Evolutionary conservation across 176 grass and related monocot genomes (phyloP).

Genomic region (Echinochloa phyllopogon): DNA sequence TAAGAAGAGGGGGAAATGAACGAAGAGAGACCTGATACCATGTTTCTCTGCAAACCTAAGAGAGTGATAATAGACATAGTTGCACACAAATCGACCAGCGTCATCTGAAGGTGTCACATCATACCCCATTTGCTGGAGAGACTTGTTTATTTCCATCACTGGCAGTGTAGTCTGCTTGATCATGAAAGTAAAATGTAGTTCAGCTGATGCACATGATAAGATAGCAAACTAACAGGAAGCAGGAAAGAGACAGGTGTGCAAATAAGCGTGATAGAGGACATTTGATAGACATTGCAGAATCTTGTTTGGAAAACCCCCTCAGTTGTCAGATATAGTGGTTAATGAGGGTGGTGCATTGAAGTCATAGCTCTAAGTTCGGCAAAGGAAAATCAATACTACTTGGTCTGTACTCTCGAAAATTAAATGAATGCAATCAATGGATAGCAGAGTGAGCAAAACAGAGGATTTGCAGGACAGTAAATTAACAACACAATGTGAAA

Average conservation of each 20-base stretch:
- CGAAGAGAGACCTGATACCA: slow-evolving; percentile 72
- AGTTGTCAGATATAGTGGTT: neutral
- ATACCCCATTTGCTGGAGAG: slow-evolving; percentile 64
- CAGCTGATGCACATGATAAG: neutral
- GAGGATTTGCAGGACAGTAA: neutral
- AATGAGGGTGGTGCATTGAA: neutral
- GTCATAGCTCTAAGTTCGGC: neutral
- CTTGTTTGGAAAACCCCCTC: neutral
- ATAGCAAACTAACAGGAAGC: neutral
- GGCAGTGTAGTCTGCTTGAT: slow-evolving; percentile 63
- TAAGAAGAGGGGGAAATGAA: slow-evolving; percentile 82
- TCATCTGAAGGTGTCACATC: slow-evolving; percentile 73
- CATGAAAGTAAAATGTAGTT: neutral
- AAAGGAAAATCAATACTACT: neutral
- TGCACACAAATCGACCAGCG: slow-evolving; percentile 84
- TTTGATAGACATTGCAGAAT: neutral
- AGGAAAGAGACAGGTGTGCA: neutral
- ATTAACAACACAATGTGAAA: neutral
- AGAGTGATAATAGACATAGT: slow-evolving; percentile 89
- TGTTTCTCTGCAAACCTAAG: slow-evolving; percentile 73
- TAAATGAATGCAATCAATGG: neutral
- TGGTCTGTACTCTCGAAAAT: neutral
- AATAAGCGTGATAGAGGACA: neutral
- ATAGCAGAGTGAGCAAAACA: neutral
- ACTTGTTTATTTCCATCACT: slow-evolving; percentile 56